Base-by-base conservation (phyloP, 345 rosid genomes). In the Abelmoschus esculentus region DNA sequence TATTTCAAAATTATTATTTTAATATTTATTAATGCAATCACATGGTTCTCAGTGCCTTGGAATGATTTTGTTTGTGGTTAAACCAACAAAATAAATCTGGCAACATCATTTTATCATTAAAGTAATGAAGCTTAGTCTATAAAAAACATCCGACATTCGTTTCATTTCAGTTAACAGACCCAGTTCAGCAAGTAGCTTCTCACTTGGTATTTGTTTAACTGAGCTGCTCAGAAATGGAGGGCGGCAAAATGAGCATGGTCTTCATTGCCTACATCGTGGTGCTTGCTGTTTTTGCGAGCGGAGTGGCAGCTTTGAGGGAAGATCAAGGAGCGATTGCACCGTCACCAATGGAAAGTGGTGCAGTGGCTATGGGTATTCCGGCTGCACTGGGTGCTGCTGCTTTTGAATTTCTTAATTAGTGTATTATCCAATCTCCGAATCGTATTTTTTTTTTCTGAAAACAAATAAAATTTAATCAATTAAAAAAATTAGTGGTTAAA, bases 41-140 rank as follows among this genome's bases (percentile, higher is more conserved):
- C n/a, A n/a, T n/a, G n/a, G n/a, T n/a, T n/a, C n/a, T n/a, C 72
- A 67, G 66, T 49, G 64, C 60, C 72, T 53, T 61, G 42, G 38
- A 77, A 77, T 80, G 71, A 73, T 78, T 74, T n/a, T 75, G 74
- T 46, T 72, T 31, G 82, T 54, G 63, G 76, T 70, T 75, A 70
- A 71, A 70, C 76, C 74, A 78, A 57, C 73, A 75, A 59, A 28
- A 67, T 29, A 5, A 58, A 68, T 76, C 65, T 81, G 78, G 72
- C 57, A 19, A 75, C 63, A 53, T 60, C 14, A 61, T 67, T 66
- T 8, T 53, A 54, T 72, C 56, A 18, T 66, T 42, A 6, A 26
- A 62, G 10, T 11, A 32, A 73, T 12, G 14, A 4, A 49, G 57
- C 40, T n/a, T 2, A n/a, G 62, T 34, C 34, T 73, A 72, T 70